These are phyloP conservation scores for Schwanniomyces vanrijiae DNA, from an alignment of 805 yeast species.

Conservation along the genomic window DNA sequence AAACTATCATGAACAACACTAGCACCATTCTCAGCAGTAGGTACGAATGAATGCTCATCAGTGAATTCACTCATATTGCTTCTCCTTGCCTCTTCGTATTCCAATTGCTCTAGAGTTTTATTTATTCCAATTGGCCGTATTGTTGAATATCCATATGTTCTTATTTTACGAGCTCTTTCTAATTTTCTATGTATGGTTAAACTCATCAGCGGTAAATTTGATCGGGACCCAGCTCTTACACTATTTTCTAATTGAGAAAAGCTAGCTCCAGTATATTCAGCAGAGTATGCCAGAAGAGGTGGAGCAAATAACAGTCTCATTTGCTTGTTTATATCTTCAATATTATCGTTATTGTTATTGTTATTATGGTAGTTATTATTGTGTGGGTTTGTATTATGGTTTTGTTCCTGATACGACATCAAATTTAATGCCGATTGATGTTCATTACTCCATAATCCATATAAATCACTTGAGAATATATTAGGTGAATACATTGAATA, in stretches of 20 bases:
- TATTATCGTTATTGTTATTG: constrained; percentile 7
- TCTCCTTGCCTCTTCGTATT: constrained; percentile 19
- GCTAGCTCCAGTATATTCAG: constrained; percentile 38
- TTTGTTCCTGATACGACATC: constrained; percentile 1
- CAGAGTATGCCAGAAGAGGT: constrained; percentile 54
- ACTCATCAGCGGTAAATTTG: constrained; percentile 11
- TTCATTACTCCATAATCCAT: constrained; percentile 38
- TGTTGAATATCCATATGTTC: constrained; percentile 33
- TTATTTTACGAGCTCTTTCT: constrained; percentile 23
- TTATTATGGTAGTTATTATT: background rate
- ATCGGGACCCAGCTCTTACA: constrained; percentile 9
- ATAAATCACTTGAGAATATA: constrained; percentile 45
- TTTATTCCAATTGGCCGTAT: constrained; percentile 40
- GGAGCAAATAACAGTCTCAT: constrained; percentile 43
- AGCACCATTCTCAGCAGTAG: constrained; percentile 25
- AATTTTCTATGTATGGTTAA: constrained; percentile 21
- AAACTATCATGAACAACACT: constrained; percentile 10
- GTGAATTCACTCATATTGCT: constrained; percentile 11
- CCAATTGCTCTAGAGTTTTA: constrained; percentile 41
- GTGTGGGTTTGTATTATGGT: constrained; percentile 1
- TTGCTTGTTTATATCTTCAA: constrained; percentile 18
- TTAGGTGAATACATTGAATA: constrained; percentile 48
- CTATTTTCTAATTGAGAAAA: constrained; percentile 17
- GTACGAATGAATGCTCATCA: constrained; percentile 14
- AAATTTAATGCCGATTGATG: background rate